Conservation (phyloP, 2,329 filamentous ascomycete species). For the Phyllachora maydis region DNA sequence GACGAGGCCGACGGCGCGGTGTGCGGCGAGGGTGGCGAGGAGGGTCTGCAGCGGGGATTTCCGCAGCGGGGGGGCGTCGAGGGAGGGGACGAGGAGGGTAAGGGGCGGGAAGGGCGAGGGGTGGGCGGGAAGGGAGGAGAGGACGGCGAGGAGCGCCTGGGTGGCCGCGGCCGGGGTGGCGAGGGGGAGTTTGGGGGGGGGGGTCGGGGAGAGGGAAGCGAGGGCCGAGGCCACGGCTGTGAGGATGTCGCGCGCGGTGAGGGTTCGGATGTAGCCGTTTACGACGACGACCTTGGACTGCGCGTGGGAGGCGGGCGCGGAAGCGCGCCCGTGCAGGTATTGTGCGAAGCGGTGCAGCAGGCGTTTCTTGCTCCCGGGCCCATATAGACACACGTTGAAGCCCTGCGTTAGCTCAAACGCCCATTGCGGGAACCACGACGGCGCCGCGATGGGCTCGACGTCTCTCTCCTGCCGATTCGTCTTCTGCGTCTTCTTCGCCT, state of each 20-base stretch:
- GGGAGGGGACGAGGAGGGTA: conserved; percentile 63
- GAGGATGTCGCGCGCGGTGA: conserved; percentile 49
- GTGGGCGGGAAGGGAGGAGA: conserved; percentile 33
- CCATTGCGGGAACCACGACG: conserved; percentile 86
- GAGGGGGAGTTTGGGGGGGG: conserved; percentile 24
- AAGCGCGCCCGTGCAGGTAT: conserved; percentile 44
- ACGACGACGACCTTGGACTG: conserved; percentile 53
- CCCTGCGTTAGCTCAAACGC: conserved; percentile 69
- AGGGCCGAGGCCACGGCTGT: conserved; percentile 46
- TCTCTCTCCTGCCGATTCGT: conserved; percentile 49
- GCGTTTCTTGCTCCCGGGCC: conserved; percentile 71
- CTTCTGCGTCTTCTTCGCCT: no score
- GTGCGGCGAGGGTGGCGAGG: conserved; percentile 56
- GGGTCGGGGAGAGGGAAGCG: no score
- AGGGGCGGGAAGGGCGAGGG: conserved; percentile 22
- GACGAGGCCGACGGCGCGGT: conserved; percentile 50
- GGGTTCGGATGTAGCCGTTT: conserved; percentile 60
- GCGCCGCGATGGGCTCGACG: conserved; percentile 45
- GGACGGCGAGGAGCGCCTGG: conserved; percentile 38
- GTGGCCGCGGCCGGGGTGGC: conserved; percentile 50
- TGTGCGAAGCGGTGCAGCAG: conserved; percentile 59
- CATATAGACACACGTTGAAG: conserved; percentile 81
- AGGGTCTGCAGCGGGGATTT: conserved; percentile 48
- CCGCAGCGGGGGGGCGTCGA: conserved; percentile 63
- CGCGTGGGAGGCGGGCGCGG: conserved; percentile 14